Conservation (phyloP, 2,329 filamentous ascomycete genomes). For the Sphaerulina vaccinii region DNA sequence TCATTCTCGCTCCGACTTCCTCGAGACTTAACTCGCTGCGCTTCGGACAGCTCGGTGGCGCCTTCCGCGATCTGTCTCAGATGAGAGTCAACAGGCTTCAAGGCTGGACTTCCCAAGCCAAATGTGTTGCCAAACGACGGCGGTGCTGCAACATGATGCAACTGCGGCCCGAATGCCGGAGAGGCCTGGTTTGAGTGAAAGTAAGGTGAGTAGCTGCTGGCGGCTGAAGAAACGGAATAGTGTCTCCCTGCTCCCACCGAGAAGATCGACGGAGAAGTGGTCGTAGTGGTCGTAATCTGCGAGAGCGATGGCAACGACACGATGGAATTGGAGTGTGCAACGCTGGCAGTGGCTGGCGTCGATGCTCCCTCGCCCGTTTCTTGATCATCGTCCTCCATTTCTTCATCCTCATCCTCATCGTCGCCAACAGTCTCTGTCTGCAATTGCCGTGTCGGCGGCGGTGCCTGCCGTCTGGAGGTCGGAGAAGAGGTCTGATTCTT, state of each 20-base stretch:
- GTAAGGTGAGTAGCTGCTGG: constrained; percentile 38
- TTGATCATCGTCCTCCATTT: constrained; percentile 54
- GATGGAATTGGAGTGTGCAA: constrained; percentile 25
- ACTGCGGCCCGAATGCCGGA: constrained; percentile 56
- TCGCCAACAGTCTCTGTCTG: constrained; percentile 39
- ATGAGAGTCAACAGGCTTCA: constrained; percentile 56
- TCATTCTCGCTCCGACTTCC: constrained; percentile 33
- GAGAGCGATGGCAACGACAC: constrained; percentile 42
- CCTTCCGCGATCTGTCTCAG: constrained; percentile 32
- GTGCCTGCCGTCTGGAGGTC: constrained; percentile 17
- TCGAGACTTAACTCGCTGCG: constrained; percentile 23
- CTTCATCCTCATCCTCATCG: constrained; percentile 46
- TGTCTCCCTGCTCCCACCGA: constrained; percentile 29
- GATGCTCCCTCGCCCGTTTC: constrained; percentile 14
- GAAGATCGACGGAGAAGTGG: constrained; percentile 33
- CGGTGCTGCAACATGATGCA: constrained; percentile 30
- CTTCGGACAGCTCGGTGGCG: constrained; percentile 29
- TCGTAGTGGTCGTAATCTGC: constrained; percentile 44
- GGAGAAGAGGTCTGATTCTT: constrained; percentile 55
- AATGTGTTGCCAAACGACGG: constrained; percentile 26
- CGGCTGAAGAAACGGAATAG: constrained; percentile 43
- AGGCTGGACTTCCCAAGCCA: constrained; percentile 42
- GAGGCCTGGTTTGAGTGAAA: constrained; percentile 54
- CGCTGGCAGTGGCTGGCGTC: constrained; percentile 37
- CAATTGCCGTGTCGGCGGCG: constrained; percentile 15